Conservation (phyloP, 1,284 basidiomycete species). For the Leccinum subfulvum region DNA sequence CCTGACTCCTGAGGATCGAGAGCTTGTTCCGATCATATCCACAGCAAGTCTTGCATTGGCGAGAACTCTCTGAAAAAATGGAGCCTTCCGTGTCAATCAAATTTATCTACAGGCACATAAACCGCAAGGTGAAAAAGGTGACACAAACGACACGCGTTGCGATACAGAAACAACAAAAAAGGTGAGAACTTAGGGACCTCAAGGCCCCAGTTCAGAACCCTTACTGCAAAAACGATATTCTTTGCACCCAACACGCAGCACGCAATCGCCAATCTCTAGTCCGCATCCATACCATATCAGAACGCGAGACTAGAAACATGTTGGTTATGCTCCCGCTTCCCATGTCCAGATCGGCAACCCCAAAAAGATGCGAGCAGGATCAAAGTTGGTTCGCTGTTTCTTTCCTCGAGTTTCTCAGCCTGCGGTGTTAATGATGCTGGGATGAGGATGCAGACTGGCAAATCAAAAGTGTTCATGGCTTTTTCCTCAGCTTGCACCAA, state of each 20-base stretch:
- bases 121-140: not conserved
- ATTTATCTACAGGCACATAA: slow-evolving; percentile 1
- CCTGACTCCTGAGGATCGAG: slow-evolving; percentile 23
- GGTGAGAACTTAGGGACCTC: slow-evolving; percentile 2
- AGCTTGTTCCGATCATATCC: slow-evolving; percentile 4
- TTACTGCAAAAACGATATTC: slow-evolving; percentile 5
- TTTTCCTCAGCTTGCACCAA: not conserved
- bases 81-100: not conserved
- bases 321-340: slow-evolving; percentile 6
- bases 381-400: slow-evolving; percentile 4
- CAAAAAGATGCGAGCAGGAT: slow-evolving; percentile 1
- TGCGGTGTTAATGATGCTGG: not conserved
- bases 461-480: slow-evolving; percentile 4
- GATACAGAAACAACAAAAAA: not conserved
- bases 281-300: not conserved
- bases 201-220: slow-evolving; percentile 13
- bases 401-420: not conserved
- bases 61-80: not conserved
- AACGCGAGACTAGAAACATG: slow-evolving; percentile 24
- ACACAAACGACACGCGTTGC: not conserved
- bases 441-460: not conserved
- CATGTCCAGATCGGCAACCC: not conserved
- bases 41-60: not conserved
- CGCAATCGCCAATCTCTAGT: slow-evolving; percentile 1
- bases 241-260: slow-evolving; percentile 17